Base-by-base conservation (phyloP, 2,329 filamentous ascomycete species). In the Colletotrichum sp. region DNA sequence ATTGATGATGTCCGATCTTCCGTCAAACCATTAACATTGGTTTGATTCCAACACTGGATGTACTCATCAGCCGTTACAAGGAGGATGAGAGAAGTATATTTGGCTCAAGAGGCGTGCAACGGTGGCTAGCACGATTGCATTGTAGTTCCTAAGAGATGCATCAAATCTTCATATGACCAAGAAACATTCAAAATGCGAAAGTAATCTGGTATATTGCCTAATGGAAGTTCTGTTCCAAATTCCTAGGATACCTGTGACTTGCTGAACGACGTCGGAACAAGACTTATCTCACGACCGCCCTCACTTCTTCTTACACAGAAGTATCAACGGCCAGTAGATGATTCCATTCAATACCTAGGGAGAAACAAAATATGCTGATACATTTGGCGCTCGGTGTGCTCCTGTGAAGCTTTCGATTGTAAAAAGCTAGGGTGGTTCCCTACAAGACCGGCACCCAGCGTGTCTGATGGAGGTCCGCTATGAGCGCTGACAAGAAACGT, bases 41-140 rank as follows among this genome's bases (percentile, higher is more conserved):
- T 3, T 38, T 38, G 36, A 18, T 16, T 9, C 8, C 36, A 38
- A 38, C 8, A 9, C 16, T 5, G 8, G 4, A 36, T 8, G 15
- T 8, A 16, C 34, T 38, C 36, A 18, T 38, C 36, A 38, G 36
- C 5, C 8, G 38, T 10, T n/a, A 18, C 38, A n/a, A 10, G 8
- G 8, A 43, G 36, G 16, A 43, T 5, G 16, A 18, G 38, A 43
- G 38, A 43, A 43, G 1, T 10, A 10, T 43, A 1, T 6, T 10
- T 18, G 3, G 38, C 8, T 43, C 18, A 43, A 10, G 38, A n/a
- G 38, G 38, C 1, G 38, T 43, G 3, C 38, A 3, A 43, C 16
- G 16, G 18, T 6, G 38, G 2, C 1, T 3, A 43, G 38, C 38
- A 43, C 5, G 38, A 43, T 1, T 6, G 16, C 0, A 0, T n/a